Conservation (phyloP, 306 rosid species). For the Morella rubra region DNA sequence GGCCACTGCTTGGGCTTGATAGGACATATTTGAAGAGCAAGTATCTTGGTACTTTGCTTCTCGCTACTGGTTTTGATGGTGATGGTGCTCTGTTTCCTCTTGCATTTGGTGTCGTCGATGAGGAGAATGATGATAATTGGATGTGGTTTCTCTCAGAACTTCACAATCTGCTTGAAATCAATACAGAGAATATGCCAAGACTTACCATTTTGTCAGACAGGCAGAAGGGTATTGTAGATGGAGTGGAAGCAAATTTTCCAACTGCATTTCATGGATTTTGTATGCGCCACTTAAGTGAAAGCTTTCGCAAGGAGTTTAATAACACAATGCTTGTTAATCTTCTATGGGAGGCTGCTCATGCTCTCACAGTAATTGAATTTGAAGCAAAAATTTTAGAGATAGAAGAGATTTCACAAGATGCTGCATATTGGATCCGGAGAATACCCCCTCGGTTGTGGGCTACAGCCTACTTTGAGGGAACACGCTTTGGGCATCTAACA, state of each 20-base stretch:
- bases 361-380: constrained; percentile 68
- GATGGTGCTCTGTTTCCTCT: constrained; percentile 82
- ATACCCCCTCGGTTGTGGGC: constrained; percentile 84
- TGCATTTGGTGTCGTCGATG: constrained; percentile 87
- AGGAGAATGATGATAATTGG: constrained; percentile 85
- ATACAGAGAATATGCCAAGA: constrained; percentile 88
- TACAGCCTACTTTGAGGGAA: constrained; percentile 85
- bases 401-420: constrained; percentile 79
- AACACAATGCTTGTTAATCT: constrained; percentile 68
- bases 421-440: constrained; percentile 76
- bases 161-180: constrained; percentile 72
- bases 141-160: constrained; percentile 93
- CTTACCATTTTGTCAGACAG: constrained; percentile 86
- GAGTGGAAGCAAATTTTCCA: constrained; percentile 75
- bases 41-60: constrained; percentile 75
- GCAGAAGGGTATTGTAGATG: constrained; percentile 78
- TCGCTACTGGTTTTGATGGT: constrained; percentile 81
- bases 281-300: constrained; percentile 79
- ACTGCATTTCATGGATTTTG: constrained; percentile 92
- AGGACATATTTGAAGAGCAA: constrained; percentile 76
- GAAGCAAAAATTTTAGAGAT: constrained; percentile 73
- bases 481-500: constrained; percentile 75
- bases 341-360: constrained; percentile 83
- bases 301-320: constrained; percentile 86
- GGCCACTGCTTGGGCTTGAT: constrained; percentile 82